Evolutionary conservation across 1,284 basidiomycete species (phyloP).

Genomic region (Quambalaria eucalypti): DNA sequence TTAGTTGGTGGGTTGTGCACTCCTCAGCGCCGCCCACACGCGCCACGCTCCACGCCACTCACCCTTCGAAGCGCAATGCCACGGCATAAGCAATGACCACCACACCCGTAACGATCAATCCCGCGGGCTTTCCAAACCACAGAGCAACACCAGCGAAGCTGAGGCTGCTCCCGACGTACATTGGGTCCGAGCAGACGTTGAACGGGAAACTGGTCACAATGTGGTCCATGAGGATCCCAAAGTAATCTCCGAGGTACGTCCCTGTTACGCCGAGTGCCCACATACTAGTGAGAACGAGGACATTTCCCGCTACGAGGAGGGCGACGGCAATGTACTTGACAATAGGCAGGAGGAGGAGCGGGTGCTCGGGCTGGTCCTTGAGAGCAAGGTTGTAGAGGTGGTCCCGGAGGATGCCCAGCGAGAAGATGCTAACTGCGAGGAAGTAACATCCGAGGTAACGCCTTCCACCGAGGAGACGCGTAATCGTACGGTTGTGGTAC

Average conservation of each 20-base stretch:
- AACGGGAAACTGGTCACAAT: slow-evolving; percentile 75
- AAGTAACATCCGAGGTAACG: slow-evolving; percentile 71
- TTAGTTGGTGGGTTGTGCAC: no score
- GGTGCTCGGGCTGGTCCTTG: slow-evolving; percentile 58
- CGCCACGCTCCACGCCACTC: slow-evolving; percentile 4
- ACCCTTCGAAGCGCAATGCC: slow-evolving; percentile 40
- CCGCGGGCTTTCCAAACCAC: slow-evolving; percentile 44
- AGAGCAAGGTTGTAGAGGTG: slow-evolving; percentile 70
- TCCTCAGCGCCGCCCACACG: no score
- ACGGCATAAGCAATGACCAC: slow-evolving; percentile 36
- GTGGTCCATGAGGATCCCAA: slow-evolving; percentile 92
- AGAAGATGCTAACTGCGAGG: slow-evolving; percentile 81
- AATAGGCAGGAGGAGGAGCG: slow-evolving; percentile 51
- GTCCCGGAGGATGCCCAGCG: slow-evolving; percentile 74
- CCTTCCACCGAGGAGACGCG: slow-evolving; percentile 31
- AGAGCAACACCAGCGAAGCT: slow-evolving; percentile 43
- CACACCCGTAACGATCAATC: slow-evolving; percentile 38
- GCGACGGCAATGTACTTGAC: slow-evolving; percentile 57
- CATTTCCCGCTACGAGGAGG: slow-evolving; percentile 56
- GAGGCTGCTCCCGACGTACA: slow-evolving; percentile 59
- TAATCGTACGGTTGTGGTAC: slow-evolving; percentile 42
- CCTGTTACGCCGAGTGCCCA: slow-evolving; percentile 87
- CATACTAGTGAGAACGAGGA: slow-evolving; percentile 69
- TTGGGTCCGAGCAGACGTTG: slow-evolving; percentile 83
- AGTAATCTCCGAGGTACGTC: slow-evolving; percentile 77